Conservation (phyloP, 805 yeast species). For the Hanseniaspora hatyaiensis region DNA sequence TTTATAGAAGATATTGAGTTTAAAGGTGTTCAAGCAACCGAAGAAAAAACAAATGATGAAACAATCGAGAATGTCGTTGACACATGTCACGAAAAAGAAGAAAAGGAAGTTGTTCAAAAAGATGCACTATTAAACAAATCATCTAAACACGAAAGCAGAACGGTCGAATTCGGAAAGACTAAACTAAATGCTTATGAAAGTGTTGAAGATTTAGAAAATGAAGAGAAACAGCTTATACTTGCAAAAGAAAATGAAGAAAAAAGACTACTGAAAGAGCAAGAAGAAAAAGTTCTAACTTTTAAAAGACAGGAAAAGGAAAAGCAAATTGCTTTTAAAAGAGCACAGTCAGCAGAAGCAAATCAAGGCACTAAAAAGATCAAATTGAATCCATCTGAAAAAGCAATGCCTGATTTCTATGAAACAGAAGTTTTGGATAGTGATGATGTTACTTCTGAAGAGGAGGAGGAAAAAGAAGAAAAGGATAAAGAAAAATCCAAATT, state of each 20-base stretch:
- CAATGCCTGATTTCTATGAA: slow-evolving; percentile 6
- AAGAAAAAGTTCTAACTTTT: slow-evolving; percentile 17
- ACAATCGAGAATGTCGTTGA: too few relatives aligned
- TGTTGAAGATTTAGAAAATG: slow-evolving; percentile 5
- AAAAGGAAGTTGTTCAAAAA: neutral
- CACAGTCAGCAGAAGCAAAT: neutral
- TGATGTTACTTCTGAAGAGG: slow-evolving; percentile 23
- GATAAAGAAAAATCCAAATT: slow-evolving; percentile 18
- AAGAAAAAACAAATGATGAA: neutral
- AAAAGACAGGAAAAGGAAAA: neutral
- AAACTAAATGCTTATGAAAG: neutral
- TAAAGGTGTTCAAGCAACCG: slow-evolving; percentile 16
- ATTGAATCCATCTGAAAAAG: neutral
- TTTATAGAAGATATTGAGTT: slow-evolving; percentile 25
- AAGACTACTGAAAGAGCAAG: slow-evolving; percentile 18
- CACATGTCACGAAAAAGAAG: neutral
- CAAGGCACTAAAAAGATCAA: neutral
- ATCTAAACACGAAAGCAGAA: neutral
- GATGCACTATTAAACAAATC: slow-evolving; percentile 13
- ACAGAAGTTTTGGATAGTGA: slow-evolving; percentile 7
- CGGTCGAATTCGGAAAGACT: neutral
- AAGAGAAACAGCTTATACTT: neutral
- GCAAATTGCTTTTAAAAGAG: neutral
- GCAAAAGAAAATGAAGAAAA: neutral
- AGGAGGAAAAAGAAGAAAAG: slow-evolving; percentile 19